Evolutionary conservation across 768 basidiomycete species (phyloP).

Genomic region (Dictyophora rubrovolvata): DNA sequence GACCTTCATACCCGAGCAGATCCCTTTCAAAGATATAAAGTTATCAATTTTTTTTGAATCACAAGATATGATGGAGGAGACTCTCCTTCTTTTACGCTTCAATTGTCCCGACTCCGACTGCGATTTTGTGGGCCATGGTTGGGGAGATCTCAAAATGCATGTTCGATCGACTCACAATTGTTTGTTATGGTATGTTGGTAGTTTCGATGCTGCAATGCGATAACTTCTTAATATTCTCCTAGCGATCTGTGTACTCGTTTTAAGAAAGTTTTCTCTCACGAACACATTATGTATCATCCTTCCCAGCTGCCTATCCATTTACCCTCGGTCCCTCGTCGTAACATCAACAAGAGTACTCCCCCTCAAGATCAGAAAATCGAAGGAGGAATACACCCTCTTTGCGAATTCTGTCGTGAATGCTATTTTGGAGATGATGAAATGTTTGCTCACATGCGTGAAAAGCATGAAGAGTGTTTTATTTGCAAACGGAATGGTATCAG

Average conservation of each 20-base stretch:
- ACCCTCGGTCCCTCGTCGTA: slow-evolving; percentile 49
- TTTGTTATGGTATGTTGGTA: slow-evolving; percentile 63
- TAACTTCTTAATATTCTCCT: not conserved
- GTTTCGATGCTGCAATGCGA: not conserved
- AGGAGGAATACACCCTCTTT: slow-evolving; percentile 67
- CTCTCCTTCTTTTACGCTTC: slow-evolving; percentile 81
- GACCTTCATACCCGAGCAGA: slow-evolving; percentile 43
- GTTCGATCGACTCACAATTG: slow-evolving; percentile 64
- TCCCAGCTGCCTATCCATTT: slow-evolving; percentile 60
- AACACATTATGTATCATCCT: slow-evolving; percentile 75
- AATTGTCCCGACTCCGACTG: slow-evolving; percentile 87
- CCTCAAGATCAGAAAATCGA: slow-evolving; percentile 47
- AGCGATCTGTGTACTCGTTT: slow-evolving; percentile 81
- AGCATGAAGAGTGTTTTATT: slow-evolving; percentile 93
- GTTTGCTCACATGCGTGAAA: slow-evolving; percentile 86
- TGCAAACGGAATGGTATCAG: slow-evolving; percentile 75
- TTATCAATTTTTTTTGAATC: slow-evolving; percentile 81
- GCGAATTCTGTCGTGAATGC: slow-evolving; percentile 86
- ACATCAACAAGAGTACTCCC: slow-evolving; percentile 23
- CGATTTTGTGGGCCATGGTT: slow-evolving; percentile 74
- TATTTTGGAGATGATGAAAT: slow-evolving; percentile 91
- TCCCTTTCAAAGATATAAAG: slow-evolving; percentile 59
- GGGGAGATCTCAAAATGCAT: slow-evolving; percentile 85
- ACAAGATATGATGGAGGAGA: slow-evolving; percentile 91
- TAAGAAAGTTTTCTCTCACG: slow-evolving; percentile 94